Base-by-base conservation (phyloP, 441 rosid species). In the Erodium moschatum region DNA sequence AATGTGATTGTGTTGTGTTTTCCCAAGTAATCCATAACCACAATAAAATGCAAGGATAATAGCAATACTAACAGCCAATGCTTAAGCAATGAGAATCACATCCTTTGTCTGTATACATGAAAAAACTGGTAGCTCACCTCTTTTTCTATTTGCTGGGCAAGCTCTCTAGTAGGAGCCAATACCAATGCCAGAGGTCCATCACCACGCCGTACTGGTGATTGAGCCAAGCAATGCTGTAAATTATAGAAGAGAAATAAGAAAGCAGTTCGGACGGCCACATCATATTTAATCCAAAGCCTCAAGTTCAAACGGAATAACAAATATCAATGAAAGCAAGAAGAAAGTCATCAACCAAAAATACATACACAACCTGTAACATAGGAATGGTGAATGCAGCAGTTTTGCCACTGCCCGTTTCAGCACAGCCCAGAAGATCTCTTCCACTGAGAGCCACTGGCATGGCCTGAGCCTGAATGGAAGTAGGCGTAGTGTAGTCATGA, bases 381-480 rank as follows among this genome's bases (percentile, higher is more conserved):
- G 76, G 76, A 35, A 73, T 73, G 69, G 76, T 18, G 52, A 73
- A 73, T 29, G 76, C 76, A 16, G 72, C 76, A 12, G 76, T 73
- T 69, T 73, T 73, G 35, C 76, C 76, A 64, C 72, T 73, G 15
- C 76, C 72, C 10, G 76, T 73, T 73, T 73, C 76, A 18, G 76
- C 76, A 4, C 76, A 73, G 65, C 72, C 76, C 65, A 73, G 40
- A 21, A 73, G 65, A 38, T 73, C 76, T 60, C 72, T 69, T 35
- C 76, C 76, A 65, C 66, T 73, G 31, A 73, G 76, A 38, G 76
- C 76, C n/a, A 73, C 72, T 0, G 76, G 76, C 76, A 73, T 73
- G 16, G 76, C 76, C 69, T 73, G 76, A 61, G 76, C 76, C 72
- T 73, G 76, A 68, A 73, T 73, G 40, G 72, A 65, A n/a, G 76